Evolutionary conservation across 805 yeast genomes (phyloP).

Genomic region (Candida khao-thaluensis): DNA sequence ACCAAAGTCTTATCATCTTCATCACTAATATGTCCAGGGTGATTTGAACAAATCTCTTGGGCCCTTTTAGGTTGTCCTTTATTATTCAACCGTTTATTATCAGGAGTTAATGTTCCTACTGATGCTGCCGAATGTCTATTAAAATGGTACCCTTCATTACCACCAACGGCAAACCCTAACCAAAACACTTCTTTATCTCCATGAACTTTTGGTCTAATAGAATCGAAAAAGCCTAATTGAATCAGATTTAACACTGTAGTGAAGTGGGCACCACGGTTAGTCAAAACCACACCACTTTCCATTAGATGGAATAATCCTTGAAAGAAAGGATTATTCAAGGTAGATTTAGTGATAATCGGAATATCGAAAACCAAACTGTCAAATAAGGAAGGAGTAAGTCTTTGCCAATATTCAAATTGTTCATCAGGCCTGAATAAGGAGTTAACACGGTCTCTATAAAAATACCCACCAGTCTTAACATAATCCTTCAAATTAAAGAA

Average conservation of each 20-base stretch:
- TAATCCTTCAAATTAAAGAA: conserved; percentile 30
- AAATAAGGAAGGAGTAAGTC: conserved; percentile 22
- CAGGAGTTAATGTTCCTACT: conserved; percentile 28
- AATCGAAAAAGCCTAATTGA: conserved; percentile 23
- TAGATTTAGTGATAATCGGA: conserved; percentile 28
- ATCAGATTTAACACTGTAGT: conserved; percentile 22
- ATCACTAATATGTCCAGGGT: conserved; percentile 40
- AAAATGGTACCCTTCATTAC: conserved; percentile 24
- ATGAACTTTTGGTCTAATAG: conserved; percentile 19
- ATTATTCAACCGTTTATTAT: conserved; percentile 17
- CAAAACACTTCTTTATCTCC: conserved; percentile 30
- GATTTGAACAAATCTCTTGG: conserved; percentile 36
- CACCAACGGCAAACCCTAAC: conserved; percentile 23
- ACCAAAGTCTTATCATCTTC: conserved; percentile 28
- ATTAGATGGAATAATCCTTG: conserved; percentile 38
- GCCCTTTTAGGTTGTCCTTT: conserved; percentile 15
- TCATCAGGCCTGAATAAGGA: conserved; percentile 18
- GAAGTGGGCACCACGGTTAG: conserved; percentile 23
- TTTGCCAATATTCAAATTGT: conserved; percentile 21
- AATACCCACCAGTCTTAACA: conserved; percentile 28
- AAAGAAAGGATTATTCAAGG: conserved; percentile 27
- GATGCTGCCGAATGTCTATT: conserved; percentile 24
- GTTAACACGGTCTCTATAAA: conserved; percentile 27
- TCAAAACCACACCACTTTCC: conserved; percentile 27
- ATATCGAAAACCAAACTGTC: conserved; percentile 30